Percentiles rank a stretch among this genome's conserved stretches.
Conservation (phyloP, 1,284 basidiomycete genomes). For the Irpex sp. region DNA sequence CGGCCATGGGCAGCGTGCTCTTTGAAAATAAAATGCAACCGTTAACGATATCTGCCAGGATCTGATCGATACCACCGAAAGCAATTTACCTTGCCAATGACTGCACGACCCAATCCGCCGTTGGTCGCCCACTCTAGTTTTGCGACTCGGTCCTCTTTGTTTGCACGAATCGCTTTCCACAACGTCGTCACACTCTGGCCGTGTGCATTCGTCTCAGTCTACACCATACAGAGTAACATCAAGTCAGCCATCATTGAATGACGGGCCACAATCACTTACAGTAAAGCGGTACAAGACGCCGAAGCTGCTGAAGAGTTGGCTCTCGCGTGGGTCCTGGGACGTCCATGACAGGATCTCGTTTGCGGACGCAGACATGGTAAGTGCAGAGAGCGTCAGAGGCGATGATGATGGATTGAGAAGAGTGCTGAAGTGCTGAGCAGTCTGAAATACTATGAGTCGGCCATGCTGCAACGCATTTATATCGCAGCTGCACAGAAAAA, state of each 20-base stretch:
- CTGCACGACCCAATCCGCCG: constrained; percentile 75
- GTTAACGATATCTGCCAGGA: constrained; percentile 19
- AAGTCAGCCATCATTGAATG: neutral
- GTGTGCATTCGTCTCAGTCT: constrained; percentile 61
- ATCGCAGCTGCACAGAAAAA: constrained; percentile 28
- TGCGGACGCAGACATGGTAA: constrained; percentile 46
- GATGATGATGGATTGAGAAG: neutral
- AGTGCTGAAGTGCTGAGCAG: constrained; percentile 13
- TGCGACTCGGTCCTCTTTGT: constrained; percentile 80
- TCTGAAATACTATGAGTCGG: constrained; percentile 22
- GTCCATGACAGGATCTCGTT: constrained; percentile 80
- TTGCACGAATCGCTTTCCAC: constrained; percentile 70
- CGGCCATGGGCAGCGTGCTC: constrained; percentile 76
- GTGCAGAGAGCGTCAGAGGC: constrained; percentile 16
- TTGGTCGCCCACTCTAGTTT: constrained; percentile 80
- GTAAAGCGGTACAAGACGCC: constrained; percentile 80
- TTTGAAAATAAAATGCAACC: constrained; percentile 25
- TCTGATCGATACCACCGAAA: constrained; percentile 16
- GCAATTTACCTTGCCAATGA: constrained; percentile 69
- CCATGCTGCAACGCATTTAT: constrained; percentile 30
- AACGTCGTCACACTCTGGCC: constrained; percentile 72
- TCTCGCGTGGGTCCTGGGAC: constrained; percentile 78
- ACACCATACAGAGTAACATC: constrained; percentile 2
- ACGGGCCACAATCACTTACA: constrained; percentile 33
- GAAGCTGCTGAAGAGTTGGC: constrained; percentile 74